Evolutionary conservation across 345 rosid species (phyloP), one percentile per base, ranked within the genome.

Genomic region (Eucalyptus sp.): DNA sequence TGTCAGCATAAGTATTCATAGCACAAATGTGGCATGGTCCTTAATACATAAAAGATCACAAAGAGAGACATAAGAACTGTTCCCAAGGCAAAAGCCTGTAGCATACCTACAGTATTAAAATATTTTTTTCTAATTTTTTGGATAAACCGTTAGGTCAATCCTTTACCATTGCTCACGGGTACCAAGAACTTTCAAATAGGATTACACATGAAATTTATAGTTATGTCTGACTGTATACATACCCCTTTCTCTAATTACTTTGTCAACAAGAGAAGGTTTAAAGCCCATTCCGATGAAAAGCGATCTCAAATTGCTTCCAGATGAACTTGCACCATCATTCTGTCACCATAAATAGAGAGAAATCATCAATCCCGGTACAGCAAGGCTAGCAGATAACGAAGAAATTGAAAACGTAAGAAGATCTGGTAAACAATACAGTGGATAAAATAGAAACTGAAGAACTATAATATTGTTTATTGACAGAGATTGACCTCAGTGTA

Each of bases 241-340:
- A 96, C 99, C 99, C 87, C 95, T 95, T 92, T 95, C 98, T 88
- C 94, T 91, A 86, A 98, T 94, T 27, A 90, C 97, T 93, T 91
- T 94, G 91, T 95, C 94, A 14, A 95, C 96, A 90, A 94, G 96
- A 89, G 94, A 91, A 41, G 98, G 91, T 44, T 88, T 80, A 91
- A 93, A 98, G 54, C 99, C 98, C 99, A 98, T 97, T 91, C 93
- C 98, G 86, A 92, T 89, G 43, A 98, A 90, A 87, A 92, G 92
- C 24, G 98, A 94, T 90, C 95, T 94, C 16, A 92, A 87, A 89
- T 91, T 89, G 94, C 94, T 94, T 90, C 94, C 93, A 46, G 99
- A 96, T 89, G 99, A 97, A 90, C 99, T 96, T 89, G 99, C 96
- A 68, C 87, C 92, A 90, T 92, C 91, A 64, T 93, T 93, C 99